These are phyloP conservation scores for Peniophora sp. DNA, from an alignment of 1,284 basidiomycete genomes.

Conservation along the genomic window DNA sequence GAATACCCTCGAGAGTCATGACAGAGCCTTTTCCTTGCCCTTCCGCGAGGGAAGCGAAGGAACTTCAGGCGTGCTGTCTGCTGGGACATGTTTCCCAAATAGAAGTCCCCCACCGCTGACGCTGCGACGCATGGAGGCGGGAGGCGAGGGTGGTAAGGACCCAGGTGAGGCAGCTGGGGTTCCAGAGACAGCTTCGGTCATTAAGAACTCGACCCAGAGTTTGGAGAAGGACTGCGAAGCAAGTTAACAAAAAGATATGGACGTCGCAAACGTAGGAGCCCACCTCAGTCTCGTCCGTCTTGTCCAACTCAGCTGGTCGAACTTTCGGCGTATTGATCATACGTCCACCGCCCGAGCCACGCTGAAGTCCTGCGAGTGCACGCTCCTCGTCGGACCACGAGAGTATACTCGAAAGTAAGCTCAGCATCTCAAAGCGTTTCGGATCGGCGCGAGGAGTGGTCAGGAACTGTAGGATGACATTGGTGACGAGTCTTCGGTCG, in stretches of 20 bases:
- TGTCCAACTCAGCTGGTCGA: conserved; percentile 54
- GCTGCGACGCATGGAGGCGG: background rate
- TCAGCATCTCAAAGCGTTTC: conserved; percentile 96
- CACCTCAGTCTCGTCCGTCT: conserved; percentile 74
- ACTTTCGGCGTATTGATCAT: conserved; percentile 39
- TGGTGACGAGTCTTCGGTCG: conserved; percentile 90
- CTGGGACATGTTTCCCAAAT: conserved; percentile 40
- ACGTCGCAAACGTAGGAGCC: no score
- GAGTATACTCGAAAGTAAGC: conserved; percentile 81
- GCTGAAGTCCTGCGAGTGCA: conserved; percentile 84
- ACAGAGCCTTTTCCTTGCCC: conserved; percentile 30
- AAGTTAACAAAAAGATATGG: background rate
- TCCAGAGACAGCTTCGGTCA: conserved; percentile 77
- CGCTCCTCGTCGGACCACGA: conserved; percentile 88
- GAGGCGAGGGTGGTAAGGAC: conserved; percentile 18
- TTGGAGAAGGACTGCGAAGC: conserved; percentile 88
- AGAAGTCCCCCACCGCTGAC: conserved; percentile 32
- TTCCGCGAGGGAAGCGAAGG: conserved; percentile 43
- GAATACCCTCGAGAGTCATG: background rate
- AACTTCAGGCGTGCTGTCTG: conserved; percentile 46
- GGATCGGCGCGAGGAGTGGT: conserved; percentile 84
- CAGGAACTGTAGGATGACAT: conserved; percentile 90
- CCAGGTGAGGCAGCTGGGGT: conserved; percentile 25
- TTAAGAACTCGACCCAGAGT: conserved; percentile 91
- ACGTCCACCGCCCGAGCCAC: conserved; percentile 27